Evolutionary conservation across 148 eudicot genomes (phyloP), one percentile per base, ranked within the genome.

Genomic region (Camellia sinensis): DNA sequence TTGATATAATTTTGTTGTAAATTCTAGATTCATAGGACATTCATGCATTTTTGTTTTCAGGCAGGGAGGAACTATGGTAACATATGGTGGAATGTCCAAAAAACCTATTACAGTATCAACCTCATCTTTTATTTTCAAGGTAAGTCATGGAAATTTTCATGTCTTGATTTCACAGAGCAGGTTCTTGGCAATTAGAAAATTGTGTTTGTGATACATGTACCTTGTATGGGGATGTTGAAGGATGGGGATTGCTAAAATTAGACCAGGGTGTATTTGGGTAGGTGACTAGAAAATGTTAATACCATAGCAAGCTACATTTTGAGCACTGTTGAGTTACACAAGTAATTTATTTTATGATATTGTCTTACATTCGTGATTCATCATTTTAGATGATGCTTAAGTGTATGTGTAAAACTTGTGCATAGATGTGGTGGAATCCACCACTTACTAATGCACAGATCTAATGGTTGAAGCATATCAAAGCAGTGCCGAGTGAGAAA

Each of bases 51-150:
- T 67, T 70, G 61, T 67, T 77, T 78, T 78, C 85, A 95, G 99
- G 89, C 88, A 82, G 62, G 92, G 98, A 65, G 99, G 98, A 83
- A 96, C 95, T 67, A 96, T 96, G 99, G 99, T 96, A 66, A 96
- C 99, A 65, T 96, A 96, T 75, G 99, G 99, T 67, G 99, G 99
- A 77, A 96, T 96, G 99, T 89, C 99, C 12, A 96, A 91, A 90
- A 89, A 89, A 83, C 99, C 99, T 66, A 44, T 96, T 53, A 89
- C 92, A 10, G 92, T 86, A 10, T 89, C 98, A 83, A 93, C 99
- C 71, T 86, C 98, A 21, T 84, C 97, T 50, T 96, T 96, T 83
- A 96, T 96, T 79, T 96, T 96, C 84, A 93, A 96, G 91, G 98
- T 95, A 84, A 76, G 61, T 40, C 41, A 65, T 19, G 64, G 65